Evolutionary conservation across 805 yeast genomes (phyloP).

Genomic region (Lachancea thermotolerans): DNA sequence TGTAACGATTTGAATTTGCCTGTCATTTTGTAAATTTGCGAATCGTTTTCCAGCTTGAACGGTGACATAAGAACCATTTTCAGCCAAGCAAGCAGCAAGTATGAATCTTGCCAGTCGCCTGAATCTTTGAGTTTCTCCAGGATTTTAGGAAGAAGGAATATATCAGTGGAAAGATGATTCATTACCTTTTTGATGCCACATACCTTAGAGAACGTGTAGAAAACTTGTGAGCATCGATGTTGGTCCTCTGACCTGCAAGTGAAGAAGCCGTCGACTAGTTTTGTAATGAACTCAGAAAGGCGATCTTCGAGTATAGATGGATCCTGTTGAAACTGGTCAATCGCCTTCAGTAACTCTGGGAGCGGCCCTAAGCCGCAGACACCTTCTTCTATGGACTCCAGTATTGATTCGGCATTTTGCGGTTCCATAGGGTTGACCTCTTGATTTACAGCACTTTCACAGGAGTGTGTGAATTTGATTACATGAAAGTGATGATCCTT

Average conservation of each 20-base stretch:
- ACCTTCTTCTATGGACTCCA: conserved; percentile 10
- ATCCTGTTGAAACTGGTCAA: conserved; percentile 25
- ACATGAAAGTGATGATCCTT: no score
- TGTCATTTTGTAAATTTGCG: conserved; percentile 34
- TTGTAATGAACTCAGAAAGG: conserved; percentile 7
- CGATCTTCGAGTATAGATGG: conserved; percentile 13
- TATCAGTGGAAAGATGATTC: conserved; percentile 55
- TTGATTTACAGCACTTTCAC: no score
- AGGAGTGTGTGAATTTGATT: no score
- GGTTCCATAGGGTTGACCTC: conserved; percentile 1
- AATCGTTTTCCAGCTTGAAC: conserved; percentile 44
- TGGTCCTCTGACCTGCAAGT: background rate
- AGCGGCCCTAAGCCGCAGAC: conserved; percentile 6
- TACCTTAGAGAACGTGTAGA: conserved; percentile 59
- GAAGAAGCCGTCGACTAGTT: conserved; percentile 5
- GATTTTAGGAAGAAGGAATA: conserved; percentile 40
- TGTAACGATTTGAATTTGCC: conserved; percentile 40
- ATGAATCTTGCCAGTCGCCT: conserved; percentile 42
- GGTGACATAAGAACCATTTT: conserved; percentile 67
- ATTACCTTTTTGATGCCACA: conserved; percentile 57
- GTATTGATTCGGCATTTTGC: conserved; percentile 3
- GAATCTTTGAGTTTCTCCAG: conserved; percentile 19
- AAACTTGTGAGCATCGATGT: conserved; percentile 27
- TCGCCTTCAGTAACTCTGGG: conserved; percentile 9
- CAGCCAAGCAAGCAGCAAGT: conserved; percentile 61